Evolutionary conservation across 2,329 filamentous ascomycete genomes (phyloP).

Genomic region (Talaromyces islandicus): DNA sequence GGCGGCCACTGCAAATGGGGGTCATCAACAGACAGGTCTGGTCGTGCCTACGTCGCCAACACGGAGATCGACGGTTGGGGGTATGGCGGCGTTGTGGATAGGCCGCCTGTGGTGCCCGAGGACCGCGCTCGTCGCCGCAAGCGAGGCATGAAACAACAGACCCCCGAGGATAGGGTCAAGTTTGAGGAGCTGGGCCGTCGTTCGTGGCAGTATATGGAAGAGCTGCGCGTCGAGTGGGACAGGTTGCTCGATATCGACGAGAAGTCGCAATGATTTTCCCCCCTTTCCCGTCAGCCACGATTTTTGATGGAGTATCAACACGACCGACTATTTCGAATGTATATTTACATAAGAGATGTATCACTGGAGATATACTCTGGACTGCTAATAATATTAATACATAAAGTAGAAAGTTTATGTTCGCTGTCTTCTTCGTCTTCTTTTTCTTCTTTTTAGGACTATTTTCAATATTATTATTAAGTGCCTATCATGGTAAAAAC

Average conservation of each 20-base stretch:
- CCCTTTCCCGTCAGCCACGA: no score
- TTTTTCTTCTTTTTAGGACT: neutral
- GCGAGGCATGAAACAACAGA: conserved; percentile 53
- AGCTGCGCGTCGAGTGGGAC: conserved; percentile 35
- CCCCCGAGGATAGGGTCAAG: conserved; percentile 31
- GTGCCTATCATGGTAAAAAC: neutral
- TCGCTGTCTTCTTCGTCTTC: no score
- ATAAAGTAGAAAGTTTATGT: neutral
- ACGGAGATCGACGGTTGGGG: conserved; percentile 89
- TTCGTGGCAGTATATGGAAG: conserved; percentile 40
- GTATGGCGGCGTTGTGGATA: conserved; percentile 47
- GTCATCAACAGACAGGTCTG: conserved; percentile 56
- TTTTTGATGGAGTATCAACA: neutral
- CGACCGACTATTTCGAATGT: neutral
- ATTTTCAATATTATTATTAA: neutral
- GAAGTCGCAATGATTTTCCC: neutral
- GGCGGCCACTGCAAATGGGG: conserved; percentile 71
- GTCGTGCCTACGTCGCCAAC: conserved; percentile 58
- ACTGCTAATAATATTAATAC: neutral
- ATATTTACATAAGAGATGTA: neutral
- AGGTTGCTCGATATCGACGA: conserved; percentile 31
- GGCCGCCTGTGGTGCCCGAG: conserved; percentile 46
- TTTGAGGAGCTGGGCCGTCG: conserved; percentile 36
- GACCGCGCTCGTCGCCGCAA: conserved; percentile 53
- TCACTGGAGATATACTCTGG: neutral